phyloP scores from a whole-genome alignment of 2,329 filamentous ascomycete species.

The Dendrostoma leiphaemia region DNA sequence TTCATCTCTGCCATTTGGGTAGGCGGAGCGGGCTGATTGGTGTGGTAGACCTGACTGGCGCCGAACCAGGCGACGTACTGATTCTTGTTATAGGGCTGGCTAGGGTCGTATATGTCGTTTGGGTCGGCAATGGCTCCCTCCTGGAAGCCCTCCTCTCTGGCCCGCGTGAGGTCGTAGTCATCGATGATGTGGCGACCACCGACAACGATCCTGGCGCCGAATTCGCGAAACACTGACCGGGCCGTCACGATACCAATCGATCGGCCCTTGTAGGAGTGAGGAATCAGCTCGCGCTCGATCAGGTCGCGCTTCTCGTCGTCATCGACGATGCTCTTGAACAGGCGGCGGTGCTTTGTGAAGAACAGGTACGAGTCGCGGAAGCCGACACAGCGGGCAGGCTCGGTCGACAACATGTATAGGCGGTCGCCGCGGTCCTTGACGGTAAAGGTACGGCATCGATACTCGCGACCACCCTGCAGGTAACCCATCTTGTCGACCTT shows the following conservation, averaged over 20 bases:
- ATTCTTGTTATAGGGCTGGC: conserved; percentile 95
- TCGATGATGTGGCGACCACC: conserved; percentile 83
- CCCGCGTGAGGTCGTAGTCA: conserved; percentile 81
- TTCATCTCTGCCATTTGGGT: conserved; percentile 69
- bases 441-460: conserved; percentile 93
- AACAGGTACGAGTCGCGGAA: conserved; percentile 98
- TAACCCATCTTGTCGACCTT: conserved; percentile 92
- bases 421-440: conserved; percentile 79
- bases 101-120: conserved; percentile 73
- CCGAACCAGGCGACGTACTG: conserved; percentile 99
- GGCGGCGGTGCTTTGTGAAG: conserved; percentile 94
- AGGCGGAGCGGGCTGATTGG: conserved; percentile 73
- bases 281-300: conserved; percentile 93
- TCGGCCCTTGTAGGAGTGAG: conserved; percentile 96
- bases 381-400: conserved; percentile 92
- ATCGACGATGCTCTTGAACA: conserved; percentile 97
- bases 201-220: conserved; percentile 90
- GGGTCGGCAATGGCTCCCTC: conserved; percentile 93
- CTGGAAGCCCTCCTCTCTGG: conserved; percentile 71
- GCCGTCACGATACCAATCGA: conserved; percentile 97
- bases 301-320: conserved; percentile 97
- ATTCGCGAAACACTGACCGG: conserved; percentile 94
- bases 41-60: conserved; percentile 93
- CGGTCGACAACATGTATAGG: conserved; percentile 97
- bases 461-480: conserved; percentile 80